Percentiles rank a stretch among this genome's conserved stretches.
Conservation (phyloP, 2,329 filamentous ascomycete species). For the Chaetothyriales sp. region DNA sequence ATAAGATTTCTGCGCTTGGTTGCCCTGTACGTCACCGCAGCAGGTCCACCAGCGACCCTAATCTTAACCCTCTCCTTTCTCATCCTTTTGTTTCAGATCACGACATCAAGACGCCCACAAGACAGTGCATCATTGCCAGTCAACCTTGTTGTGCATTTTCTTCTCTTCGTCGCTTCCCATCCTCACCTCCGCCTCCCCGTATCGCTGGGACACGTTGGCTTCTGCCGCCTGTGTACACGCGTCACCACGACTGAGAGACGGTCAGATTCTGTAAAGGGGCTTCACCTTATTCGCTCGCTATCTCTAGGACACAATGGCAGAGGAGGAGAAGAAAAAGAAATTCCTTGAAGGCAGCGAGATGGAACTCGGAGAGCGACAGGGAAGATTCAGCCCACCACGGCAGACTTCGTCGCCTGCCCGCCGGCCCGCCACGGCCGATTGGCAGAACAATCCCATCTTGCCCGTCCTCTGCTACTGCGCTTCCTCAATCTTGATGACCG, state of each 20-base stretch:
- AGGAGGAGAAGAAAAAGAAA: slow-evolving; percentile 72
- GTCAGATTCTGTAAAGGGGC: background rate
- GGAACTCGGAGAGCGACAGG: slow-evolving; percentile 51
- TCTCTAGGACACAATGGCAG: slow-evolving; percentile 48
- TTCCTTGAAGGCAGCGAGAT: slow-evolving; percentile 48
- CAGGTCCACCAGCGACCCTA: background rate
- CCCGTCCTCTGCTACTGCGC: slow-evolving; percentile 84
- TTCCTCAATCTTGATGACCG: slow-evolving; percentile 97
- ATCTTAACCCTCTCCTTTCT: background rate
- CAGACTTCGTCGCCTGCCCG: slow-evolving; percentile 26
- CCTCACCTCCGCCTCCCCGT: background rate
- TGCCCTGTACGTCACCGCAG: background rate
- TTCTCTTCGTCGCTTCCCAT: background rate
- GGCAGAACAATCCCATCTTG: slow-evolving; percentile 63
- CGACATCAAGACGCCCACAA: background rate
- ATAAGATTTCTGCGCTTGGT: background rate
- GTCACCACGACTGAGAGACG: background rate
- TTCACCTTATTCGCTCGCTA: background rate
- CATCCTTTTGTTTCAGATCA: background rate
- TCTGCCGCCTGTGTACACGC: background rate
- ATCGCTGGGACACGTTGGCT: background rate
- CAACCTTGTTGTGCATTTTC: background rate
- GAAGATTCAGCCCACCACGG: slow-evolving; percentile 32
- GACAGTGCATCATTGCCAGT: background rate
- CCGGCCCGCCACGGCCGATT: slow-evolving; percentile 29